These are phyloP conservation scores for Penstemon davidsonii DNA, from an alignment of 257 asterid genomes.

Conservation along the genomic window DNA sequence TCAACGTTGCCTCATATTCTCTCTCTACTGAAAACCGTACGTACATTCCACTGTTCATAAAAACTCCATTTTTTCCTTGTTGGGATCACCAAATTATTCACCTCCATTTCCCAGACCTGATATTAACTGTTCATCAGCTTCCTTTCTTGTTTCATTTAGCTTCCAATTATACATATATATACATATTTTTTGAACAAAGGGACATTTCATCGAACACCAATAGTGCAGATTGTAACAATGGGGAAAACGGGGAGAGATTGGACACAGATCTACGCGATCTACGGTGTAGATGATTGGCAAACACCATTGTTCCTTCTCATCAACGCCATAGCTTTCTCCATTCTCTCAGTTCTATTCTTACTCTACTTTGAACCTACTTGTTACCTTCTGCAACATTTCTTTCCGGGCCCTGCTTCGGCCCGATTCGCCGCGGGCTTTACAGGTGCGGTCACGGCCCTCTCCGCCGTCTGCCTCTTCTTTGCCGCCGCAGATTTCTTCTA, in stretches of 20 bases:
- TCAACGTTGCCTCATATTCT: no score
- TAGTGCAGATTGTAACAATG: slow-evolving; percentile 40
- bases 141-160: slow-evolving; percentile 19
- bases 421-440: slow-evolving; percentile 83
- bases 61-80: slow-evolving; percentile 20
- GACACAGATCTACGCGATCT: slow-evolving; percentile 96
- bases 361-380: slow-evolving; percentile 82
- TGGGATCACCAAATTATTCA: slow-evolving; percentile 53
- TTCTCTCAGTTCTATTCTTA: slow-evolving; percentile 60
- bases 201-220: not conserved
- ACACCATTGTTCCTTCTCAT: slow-evolving; percentile 73
- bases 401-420: slow-evolving; percentile 72
- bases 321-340: slow-evolving; percentile 65
- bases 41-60: no score
- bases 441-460: slow-evolving; percentile 82
- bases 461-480: slow-evolving; percentile 84
- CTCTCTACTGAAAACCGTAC: no score
- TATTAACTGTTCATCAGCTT: slow-evolving; percentile 8
- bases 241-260: slow-evolving; percentile 81
- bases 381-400: slow-evolving; percentile 42
- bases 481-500: slow-evolving; percentile 80
- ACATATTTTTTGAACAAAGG: not conserved
- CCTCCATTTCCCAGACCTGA: slow-evolving; percentile 46
- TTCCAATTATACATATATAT: not conserved
- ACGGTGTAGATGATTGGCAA: slow-evolving; percentile 89